Conservation (phyloP, 2,329 filamentous ascomycete genomes). For the Aspergillus vadensis region DNA sequence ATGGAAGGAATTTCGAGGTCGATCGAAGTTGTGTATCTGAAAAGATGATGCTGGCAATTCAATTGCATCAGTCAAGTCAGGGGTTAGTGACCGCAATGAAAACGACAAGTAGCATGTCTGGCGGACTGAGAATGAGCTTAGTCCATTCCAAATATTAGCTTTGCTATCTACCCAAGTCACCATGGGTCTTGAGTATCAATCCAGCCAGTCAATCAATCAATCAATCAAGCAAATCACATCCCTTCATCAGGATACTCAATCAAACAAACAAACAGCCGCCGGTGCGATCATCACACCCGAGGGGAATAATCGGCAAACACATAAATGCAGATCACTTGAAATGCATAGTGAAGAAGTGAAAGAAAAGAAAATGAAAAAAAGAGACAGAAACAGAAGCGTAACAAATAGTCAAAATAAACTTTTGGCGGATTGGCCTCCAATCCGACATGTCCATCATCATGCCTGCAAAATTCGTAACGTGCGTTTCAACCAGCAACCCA, state of each 20-base stretch:
- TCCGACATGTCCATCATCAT: slow-evolving; percentile 14
- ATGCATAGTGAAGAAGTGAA: not conserved
- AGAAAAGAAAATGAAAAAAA: not conserved
- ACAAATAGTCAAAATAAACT: not conserved
- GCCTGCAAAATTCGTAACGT: slow-evolving; percentile 20
- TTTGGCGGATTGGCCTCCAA: slow-evolving; percentile 14
- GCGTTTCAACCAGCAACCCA: slow-evolving; percentile 19
- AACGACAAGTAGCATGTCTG: not conserved
- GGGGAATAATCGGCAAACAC: slow-evolving; percentile 13
- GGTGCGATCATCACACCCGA: slow-evolving; percentile 19
- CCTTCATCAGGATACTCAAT: not conserved
- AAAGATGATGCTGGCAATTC: not conserved
- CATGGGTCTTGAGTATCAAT: slow-evolving; percentile 1
- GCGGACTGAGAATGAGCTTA: not conserved
- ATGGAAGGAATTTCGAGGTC: too few species aligned
- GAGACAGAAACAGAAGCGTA: not conserved
- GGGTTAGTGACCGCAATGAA: not conserved
- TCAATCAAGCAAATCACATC: slow-evolving; percentile 19
- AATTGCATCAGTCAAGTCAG: not conserved
- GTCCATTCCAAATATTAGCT: slow-evolving; percentile 1
- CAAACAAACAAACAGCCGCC: slow-evolving; percentile 18
- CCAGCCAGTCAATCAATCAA: slow-evolving; percentile 10
- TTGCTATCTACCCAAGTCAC: not conserved
- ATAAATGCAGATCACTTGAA: not conserved
- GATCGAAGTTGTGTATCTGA: too few species aligned